Evolutionary conservation across 2,329 filamentous ascomycete genomes (phyloP).

Genomic region (Pseudogymnoascus sp.): DNA sequence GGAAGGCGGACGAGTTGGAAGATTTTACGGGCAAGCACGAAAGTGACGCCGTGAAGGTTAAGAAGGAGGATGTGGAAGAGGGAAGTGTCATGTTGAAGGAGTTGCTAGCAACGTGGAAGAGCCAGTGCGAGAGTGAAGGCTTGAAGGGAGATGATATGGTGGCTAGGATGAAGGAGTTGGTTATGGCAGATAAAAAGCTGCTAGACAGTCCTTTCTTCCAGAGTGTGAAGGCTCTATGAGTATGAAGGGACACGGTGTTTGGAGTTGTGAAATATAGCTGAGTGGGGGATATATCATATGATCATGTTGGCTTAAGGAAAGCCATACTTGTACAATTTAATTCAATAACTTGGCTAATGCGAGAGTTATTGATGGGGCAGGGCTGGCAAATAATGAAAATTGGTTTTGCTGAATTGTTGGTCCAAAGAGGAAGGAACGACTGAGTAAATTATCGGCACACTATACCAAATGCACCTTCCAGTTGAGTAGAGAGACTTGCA

Average conservation of each 20-base stretch:
- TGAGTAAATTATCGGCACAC: not conserved
- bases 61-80: constrained; percentile 79
- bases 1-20: constrained; percentile 95
- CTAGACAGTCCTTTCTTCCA: constrained; percentile 63
- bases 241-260: not conserved
- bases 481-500: too few species aligned
- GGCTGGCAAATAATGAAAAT: not conserved
- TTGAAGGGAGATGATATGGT: constrained; percentile 71
- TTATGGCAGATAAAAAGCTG: constrained; percentile 60
- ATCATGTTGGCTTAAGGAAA: not conserved
- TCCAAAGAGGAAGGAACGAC: not conserved
- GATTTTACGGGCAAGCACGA: constrained; percentile 82
- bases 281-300: not conserved
- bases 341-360: not conserved
- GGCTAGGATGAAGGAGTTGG: constrained; percentile 67
- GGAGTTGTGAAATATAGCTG: constrained; percentile 1
- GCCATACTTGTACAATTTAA: not conserved
- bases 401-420: not conserved
- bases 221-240: constrained; percentile 34
- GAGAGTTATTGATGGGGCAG: not conserved
- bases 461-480: not conserved
- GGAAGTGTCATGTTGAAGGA: constrained; percentile 80
- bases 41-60: constrained; percentile 51
- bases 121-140: constrained; percentile 51
- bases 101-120: constrained; percentile 78